A percentile compares a stretch with the other conserved stretches of the same genome.
Conservation (phyloP, 2,329 filamentous ascomycete genomes). For the Colletotrichum lentis region DNA sequence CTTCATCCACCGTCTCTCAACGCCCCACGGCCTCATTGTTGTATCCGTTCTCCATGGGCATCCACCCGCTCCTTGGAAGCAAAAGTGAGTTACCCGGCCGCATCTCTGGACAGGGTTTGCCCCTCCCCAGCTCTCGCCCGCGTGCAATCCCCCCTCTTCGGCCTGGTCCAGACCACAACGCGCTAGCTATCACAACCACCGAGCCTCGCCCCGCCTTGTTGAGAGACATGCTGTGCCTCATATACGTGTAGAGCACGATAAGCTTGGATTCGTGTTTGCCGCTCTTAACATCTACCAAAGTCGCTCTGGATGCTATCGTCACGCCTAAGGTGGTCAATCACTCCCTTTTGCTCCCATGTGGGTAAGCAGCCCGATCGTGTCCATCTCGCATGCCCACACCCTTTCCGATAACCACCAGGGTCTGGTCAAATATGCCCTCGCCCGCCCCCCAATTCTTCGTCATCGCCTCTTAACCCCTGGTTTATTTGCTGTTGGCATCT, state of each 20-base stretch:
- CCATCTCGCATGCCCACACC: neutral
- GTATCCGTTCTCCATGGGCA: neutral
- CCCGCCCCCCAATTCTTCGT: neutral
- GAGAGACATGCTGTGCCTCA: neutral
- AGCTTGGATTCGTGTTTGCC: neutral
- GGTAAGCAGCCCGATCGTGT: neutral
- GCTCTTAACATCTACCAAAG: neutral
- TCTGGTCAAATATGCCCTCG: slow-evolving; percentile 13
- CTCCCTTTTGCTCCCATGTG: neutral
- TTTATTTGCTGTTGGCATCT: neutral
- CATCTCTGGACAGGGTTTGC: neutral
- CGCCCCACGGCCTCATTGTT: neutral
- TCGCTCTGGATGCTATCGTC: neutral
- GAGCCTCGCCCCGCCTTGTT: neutral
- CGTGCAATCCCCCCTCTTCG: neutral
- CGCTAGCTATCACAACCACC: neutral
- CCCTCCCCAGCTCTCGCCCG: neutral
- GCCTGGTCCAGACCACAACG: neutral
- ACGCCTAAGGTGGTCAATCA: neutral
- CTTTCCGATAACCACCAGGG: neutral
- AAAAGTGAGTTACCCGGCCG: neutral
- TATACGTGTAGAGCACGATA: neutral
- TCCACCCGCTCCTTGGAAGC: neutral
- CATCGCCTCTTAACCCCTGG: neutral
- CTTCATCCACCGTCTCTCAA: neutral